Evolutionary conservation across 345 rosid genomes (phyloP).

Genomic region (Zanthoxylum bungeanum): DNA sequence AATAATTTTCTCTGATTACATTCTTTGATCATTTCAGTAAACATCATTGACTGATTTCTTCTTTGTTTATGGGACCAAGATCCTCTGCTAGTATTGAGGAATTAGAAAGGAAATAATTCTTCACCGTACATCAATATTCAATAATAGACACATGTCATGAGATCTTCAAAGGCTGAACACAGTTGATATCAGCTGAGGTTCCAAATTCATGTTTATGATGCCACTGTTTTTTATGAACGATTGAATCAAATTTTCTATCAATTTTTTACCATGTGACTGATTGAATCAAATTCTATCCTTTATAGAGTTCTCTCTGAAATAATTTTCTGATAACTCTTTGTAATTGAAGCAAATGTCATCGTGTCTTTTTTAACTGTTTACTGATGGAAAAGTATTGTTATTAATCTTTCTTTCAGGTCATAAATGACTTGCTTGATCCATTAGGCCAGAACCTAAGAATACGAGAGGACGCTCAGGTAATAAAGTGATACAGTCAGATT

Average conservation of each 20-base stretch:
- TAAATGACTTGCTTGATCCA: constrained; percentile 90
- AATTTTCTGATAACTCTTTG: background rate
- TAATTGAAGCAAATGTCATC: background rate
- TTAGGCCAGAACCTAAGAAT: constrained; percentile 85
- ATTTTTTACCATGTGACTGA: background rate
- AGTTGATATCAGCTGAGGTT: background rate
- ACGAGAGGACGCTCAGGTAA: constrained; percentile 90
- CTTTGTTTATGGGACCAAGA: background rate
- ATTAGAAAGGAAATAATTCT: background rate
- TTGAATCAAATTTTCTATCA: background rate
- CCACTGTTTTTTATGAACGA: background rate
- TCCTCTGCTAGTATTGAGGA: background rate
- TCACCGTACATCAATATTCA: background rate
- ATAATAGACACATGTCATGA: background rate
- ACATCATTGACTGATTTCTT: background rate
- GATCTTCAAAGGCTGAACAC: background rate
- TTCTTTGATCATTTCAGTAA: background rate
- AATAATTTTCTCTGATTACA: background rate
- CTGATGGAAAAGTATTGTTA: background rate
- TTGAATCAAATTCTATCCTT: background rate
- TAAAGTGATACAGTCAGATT: background rate
- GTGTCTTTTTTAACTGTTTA: background rate
- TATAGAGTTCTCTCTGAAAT: background rate
- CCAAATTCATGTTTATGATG: background rate
- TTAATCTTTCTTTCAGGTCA: constrained; percentile 48